phyloP scores from a whole-genome alignment of 768 basidiomycete species.

The Phaeolepiota aurea region DNA sequence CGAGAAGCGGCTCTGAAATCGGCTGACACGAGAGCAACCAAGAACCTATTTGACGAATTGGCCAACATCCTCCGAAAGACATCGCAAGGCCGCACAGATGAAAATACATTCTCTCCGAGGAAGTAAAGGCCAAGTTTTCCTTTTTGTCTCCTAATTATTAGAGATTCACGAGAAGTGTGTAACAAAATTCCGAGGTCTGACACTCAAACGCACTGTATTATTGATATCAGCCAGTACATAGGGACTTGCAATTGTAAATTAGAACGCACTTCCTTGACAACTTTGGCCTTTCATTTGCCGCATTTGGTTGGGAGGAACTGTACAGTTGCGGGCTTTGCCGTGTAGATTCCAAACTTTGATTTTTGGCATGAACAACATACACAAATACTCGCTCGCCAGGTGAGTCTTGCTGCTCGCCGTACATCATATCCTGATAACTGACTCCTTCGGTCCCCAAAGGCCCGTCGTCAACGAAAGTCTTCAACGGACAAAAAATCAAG shows the following conservation, averaged over 20 bases:
- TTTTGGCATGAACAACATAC: conserved; percentile 30
- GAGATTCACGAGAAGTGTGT: too few species aligned
- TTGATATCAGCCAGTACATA: too few species aligned
- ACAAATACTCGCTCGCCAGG: conserved; percentile 35
- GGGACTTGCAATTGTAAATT: too few species aligned
- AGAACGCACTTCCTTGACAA: neutral
- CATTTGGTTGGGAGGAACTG: conserved; percentile 20
- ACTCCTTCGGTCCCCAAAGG: conserved; percentile 10
- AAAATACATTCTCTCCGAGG: too few species aligned
- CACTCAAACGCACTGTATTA: too few species aligned
- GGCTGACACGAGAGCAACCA: conserved; percentile 6
- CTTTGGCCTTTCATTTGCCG: neutral
- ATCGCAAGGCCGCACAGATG: conserved; percentile 2
- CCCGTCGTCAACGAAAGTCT: conserved; percentile 23
- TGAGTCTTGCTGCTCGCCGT: conserved; percentile 19
- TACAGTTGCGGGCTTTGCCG: conserved; percentile 31
- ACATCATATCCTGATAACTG: conserved; percentile 21
- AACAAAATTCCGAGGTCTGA: too few species aligned
- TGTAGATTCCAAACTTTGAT: conserved; percentile 38
- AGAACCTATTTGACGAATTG: conserved; percentile 6
- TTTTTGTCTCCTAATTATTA: too few species aligned
- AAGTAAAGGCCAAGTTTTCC: too few species aligned
- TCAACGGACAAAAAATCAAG: conserved; percentile 24
- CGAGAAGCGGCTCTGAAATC: conserved; percentile 9
- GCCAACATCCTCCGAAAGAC: conserved; percentile 7